phyloP scores from a whole-genome alignment of 306 rosid species.

The Lotus japonicus region DNA sequence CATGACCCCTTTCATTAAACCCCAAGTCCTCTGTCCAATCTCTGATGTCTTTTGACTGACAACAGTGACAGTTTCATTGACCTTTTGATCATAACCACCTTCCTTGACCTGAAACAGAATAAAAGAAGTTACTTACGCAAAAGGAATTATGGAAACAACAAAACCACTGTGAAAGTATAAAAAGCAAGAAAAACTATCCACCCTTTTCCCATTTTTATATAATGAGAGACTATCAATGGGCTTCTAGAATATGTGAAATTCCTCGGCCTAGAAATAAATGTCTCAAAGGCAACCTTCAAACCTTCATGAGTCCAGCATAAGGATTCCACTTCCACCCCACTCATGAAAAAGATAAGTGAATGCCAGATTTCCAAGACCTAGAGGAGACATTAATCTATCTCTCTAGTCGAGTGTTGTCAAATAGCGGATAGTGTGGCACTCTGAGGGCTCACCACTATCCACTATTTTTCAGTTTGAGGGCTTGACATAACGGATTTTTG shows the following conservation, averaged over 20 bases:
- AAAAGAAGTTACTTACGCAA: background rate
- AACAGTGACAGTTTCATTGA: constrained; percentile 84
- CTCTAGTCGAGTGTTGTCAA: too few relatives aligned
- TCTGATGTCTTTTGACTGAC: constrained; percentile 84
- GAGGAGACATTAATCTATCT: background rate
- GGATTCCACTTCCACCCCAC: background rate
- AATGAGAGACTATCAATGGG: background rate
- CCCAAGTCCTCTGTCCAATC: constrained; percentile 92
- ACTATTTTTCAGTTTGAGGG: too few relatives aligned
- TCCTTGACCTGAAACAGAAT: constrained; percentile 63
- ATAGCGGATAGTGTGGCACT: too few relatives aligned
- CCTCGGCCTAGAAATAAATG: background rate
- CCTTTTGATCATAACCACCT: constrained; percentile 86
- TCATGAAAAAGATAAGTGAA: background rate
- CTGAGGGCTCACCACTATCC: too few relatives aligned
- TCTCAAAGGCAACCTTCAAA: background rate
- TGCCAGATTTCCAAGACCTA: background rate
- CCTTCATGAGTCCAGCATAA: background rate
- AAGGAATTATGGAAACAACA: background rate
- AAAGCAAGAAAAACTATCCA: background rate
- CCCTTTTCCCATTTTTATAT: background rate
- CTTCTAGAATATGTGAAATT: background rate
- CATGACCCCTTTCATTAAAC: constrained; percentile 89
- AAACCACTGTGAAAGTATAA: background rate
- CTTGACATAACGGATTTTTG: too few relatives aligned